A percentile compares a stretch with the other conserved stretches of the same genome.
Evolutionary conservation across 2,329 filamentous ascomycete species (phyloP).

Genomic region (Pseudogymnoascus pannorum): DNA sequence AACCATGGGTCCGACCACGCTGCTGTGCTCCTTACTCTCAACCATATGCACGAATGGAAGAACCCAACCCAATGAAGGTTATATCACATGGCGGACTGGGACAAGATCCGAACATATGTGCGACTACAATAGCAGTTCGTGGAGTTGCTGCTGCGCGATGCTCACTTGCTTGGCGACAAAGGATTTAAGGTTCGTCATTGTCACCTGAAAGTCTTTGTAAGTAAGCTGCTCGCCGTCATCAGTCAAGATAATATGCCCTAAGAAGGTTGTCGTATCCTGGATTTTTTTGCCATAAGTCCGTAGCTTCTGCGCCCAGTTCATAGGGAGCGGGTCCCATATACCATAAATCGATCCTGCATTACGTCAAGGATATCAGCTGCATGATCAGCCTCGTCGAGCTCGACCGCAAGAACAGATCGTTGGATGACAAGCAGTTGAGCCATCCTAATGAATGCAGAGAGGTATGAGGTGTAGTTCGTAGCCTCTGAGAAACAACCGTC

Average conservation of each 20-base stretch:
- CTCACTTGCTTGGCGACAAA: constrained; percentile 26
- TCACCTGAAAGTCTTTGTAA: constrained; percentile 14
- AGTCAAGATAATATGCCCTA: constrained; percentile 13
- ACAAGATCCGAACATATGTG: too few relatives aligned
- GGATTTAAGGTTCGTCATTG: constrained; percentile 4
- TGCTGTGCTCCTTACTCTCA: too few relatives aligned
- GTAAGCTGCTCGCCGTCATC: constrained; percentile 12
- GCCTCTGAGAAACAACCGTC: constrained; percentile 10
- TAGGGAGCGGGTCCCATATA: constrained; percentile 11
- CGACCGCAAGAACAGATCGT: constrained; percentile 10
- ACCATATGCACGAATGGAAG: too few relatives aligned
- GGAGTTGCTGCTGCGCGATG: constrained; percentile 57
- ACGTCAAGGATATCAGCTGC: constrained; percentile 19
- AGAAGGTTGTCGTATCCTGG: constrained; percentile 9
- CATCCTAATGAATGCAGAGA: constrained; percentile 13
- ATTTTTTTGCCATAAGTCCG: constrained; percentile 12
- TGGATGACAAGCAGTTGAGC: constrained; percentile 11
- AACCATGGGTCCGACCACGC: too few relatives aligned
- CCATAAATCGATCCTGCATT: constrained; percentile 23
- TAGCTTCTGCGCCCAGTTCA: constrained; percentile 15
- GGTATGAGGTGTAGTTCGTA: neutral
- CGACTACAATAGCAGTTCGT: constrained; percentile 66
- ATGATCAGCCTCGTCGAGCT: constrained; percentile 8
- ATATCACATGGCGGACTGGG: too few relatives aligned
- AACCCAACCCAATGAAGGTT: too few relatives aligned